These are phyloP conservation scores for Ashbya aceris DNA, from an alignment of 1,139 yeast species.

Conservation along the genomic window DNA sequence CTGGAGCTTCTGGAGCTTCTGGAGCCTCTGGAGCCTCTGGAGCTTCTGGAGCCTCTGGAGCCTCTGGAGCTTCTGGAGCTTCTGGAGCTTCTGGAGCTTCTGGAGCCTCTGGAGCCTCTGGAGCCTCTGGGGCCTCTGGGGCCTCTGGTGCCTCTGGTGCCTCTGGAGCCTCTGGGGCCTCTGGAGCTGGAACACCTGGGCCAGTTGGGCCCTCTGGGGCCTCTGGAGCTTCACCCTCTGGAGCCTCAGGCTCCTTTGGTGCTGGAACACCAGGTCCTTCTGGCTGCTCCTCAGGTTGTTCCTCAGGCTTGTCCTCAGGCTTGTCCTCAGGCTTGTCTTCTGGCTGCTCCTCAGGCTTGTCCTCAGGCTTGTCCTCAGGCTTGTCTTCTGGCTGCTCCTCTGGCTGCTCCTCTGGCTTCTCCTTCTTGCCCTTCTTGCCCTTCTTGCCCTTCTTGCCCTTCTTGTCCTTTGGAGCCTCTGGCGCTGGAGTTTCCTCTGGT, in stretches of 20 bases:
- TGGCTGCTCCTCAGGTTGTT: not conserved
- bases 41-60: not conserved
- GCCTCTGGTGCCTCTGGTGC: not conserved
- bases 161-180: not conserved
- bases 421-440: not conserved
- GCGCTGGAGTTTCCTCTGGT: not conserved
- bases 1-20: conserved; percentile 1
- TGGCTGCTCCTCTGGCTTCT: not conserved
- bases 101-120: not conserved
- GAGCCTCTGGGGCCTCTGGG: not conserved
- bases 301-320: not conserved
- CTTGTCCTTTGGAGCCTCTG: not conserved
- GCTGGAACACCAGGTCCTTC: not conserved
- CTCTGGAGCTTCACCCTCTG: not conserved
- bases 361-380: conserved; percentile 1
- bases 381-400: conserved; percentile 1
- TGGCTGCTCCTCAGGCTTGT: conserved; percentile 1
- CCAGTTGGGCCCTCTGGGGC: too few species aligned
- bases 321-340: not conserved
- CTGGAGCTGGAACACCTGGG: too few species aligned
- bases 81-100: not conserved
- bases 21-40: conserved; percentile 1
- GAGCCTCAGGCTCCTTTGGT: not conserved
- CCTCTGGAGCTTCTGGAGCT: not conserved
- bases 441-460: too few species aligned